phyloP scores from a whole-genome alignment of 345 rosid genomes.

The Noccaea caerulescens region DNA sequence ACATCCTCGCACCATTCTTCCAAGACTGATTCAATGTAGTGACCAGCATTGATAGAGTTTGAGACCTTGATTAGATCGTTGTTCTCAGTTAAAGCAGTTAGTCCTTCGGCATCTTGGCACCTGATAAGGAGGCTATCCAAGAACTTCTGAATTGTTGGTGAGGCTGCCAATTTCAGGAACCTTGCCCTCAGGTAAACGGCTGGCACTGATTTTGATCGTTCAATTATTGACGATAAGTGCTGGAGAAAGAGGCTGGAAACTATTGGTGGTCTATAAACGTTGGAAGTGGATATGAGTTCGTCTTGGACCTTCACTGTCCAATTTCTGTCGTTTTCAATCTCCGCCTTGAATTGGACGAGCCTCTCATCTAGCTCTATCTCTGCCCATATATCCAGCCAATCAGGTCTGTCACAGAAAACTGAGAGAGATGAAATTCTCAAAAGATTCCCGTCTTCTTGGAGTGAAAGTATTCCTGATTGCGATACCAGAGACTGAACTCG shows the following conservation, averaged over 20 bases:
- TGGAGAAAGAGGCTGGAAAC: slow-evolving; percentile 61
- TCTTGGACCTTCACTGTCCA: slow-evolving; percentile 78
- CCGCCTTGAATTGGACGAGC: slow-evolving; percentile 62
- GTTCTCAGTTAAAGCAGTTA: slow-evolving; percentile 85
- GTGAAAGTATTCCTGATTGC: slow-evolving; percentile 79
- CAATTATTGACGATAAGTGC: slow-evolving; percentile 61
- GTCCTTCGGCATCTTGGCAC: slow-evolving; percentile 96
- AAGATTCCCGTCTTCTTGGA: slow-evolving; percentile 69
- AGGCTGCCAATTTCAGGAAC: slow-evolving; percentile 72
- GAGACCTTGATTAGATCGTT: slow-evolving; percentile 79
- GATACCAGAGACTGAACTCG: slow-evolving; percentile 70
- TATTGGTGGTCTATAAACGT: slow-evolving; percentile 68
- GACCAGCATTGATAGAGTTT: slow-evolving; percentile 69
- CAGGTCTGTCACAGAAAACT: slow-evolving; percentile 85
- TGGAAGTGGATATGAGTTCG: slow-evolving; percentile 58
- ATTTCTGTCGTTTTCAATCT: slow-evolving; percentile 62
- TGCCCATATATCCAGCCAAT: slow-evolving; percentile 95
- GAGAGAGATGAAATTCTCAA: slow-evolving; percentile 76
- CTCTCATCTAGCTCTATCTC: slow-evolving; percentile 73
- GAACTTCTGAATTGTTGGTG: slow-evolving; percentile 60
- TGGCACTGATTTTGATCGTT: slow-evolving; percentile 75
- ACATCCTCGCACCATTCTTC: slow-evolving; percentile 90
- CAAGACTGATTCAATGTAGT: slow-evolving; percentile 65
- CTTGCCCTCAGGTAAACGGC: slow-evolving; percentile 60
- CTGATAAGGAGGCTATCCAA: slow-evolving; percentile 69